These are phyloP conservation scores for Chytriomyces sp. DNA, from an alignment of 192 early-diverging fungal genomes.

Conservation along the genomic window DNA sequence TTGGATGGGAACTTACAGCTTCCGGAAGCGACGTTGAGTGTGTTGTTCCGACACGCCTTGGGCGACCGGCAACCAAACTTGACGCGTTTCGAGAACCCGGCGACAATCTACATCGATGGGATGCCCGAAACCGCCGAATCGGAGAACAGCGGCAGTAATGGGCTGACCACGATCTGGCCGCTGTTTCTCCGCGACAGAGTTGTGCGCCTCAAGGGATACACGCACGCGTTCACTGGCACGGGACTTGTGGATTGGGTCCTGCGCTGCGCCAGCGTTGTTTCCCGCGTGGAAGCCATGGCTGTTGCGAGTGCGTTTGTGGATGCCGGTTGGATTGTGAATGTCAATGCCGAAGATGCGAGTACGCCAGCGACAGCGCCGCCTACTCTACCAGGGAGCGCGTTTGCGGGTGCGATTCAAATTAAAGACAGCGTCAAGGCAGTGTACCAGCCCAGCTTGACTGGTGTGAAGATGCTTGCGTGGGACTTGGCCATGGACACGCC, in stretches of 20 bases:
- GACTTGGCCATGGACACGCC: constrained; percentile 28
- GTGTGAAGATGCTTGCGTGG: constrained; percentile 37
- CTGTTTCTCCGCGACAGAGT: constrained; percentile 38
- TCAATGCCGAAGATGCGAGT: constrained; percentile 19
- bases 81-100: constrained; percentile 19
- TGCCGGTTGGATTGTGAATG: constrained; percentile 35
- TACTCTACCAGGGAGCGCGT: too few relatives aligned
- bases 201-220: constrained; percentile 36
- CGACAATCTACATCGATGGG: constrained; percentile 14
- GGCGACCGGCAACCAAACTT: constrained; percentile 16
- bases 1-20: constrained; percentile 12
- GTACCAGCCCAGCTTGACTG: constrained; percentile 42
- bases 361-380: not conserved
- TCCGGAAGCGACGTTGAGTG: not conserved
- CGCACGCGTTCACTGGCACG: constrained; percentile 41
- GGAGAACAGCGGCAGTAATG: not conserved
- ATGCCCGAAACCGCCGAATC: constrained; percentile 4
- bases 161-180: constrained; percentile 14
- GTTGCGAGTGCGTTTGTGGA: constrained; percentile 38
- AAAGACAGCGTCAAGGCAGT: constrained; percentile 32
- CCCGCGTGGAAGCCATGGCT: constrained; percentile 33
- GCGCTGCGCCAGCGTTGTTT: constrained; percentile 25
- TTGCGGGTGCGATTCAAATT: not conserved
- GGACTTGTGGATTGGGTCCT: constrained; percentile 45
- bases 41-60: constrained; percentile 5